Conservation (phyloP, 1,284 basidiomycete genomes). For the Cutaneotrichosporon daszewskae region DNA sequence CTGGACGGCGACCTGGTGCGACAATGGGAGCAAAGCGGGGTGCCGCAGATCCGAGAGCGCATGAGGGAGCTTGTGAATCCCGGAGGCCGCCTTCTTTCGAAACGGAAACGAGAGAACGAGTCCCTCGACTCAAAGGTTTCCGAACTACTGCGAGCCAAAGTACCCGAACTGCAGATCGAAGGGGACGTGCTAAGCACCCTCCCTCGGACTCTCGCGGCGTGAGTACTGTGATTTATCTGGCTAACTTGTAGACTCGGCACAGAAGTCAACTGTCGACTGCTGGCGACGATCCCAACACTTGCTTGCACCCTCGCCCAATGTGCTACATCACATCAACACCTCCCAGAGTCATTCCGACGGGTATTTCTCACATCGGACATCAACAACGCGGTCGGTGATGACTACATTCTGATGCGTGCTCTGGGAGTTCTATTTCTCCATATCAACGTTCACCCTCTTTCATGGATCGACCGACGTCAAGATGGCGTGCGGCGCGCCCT, state of each 20-base stretch:
- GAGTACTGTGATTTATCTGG: too few species aligned
- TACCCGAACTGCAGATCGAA: conserved; percentile 9
- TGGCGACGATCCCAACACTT: conserved; percentile 4
- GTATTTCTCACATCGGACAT: not conserved
- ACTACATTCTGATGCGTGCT: conserved; percentile 14
- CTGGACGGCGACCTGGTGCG: not conserved
- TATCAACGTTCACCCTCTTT: not conserved
- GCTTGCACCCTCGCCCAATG: conserved; percentile 13
- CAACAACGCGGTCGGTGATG: conserved; percentile 1
- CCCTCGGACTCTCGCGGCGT: not conserved
- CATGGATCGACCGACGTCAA: not conserved
- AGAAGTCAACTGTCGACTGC: conserved; percentile 3
- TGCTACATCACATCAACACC: conserved; percentile 1
- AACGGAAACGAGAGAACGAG: conserved; percentile 10
- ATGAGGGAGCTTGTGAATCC: conserved; percentile 7
- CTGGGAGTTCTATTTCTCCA: conserved; percentile 17
- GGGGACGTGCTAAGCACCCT: conserved; percentile 5
- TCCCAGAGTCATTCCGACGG: not conserved
- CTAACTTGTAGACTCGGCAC: conserved; percentile 6
- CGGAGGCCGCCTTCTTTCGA: conserved; percentile 6
- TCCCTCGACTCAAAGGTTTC: conserved; percentile 1
- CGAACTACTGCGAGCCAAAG: conserved; percentile 4
- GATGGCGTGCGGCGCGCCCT: not conserved
- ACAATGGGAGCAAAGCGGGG: not conserved
- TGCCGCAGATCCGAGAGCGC: conserved; percentile 6